Percentiles rank a stretch among this genome's conserved stretches.
These are phyloP conservation scores for Immersiella caudata DNA, from an alignment of 495 filamentous ascomycete genomes.

Conservation along the genomic window DNA sequence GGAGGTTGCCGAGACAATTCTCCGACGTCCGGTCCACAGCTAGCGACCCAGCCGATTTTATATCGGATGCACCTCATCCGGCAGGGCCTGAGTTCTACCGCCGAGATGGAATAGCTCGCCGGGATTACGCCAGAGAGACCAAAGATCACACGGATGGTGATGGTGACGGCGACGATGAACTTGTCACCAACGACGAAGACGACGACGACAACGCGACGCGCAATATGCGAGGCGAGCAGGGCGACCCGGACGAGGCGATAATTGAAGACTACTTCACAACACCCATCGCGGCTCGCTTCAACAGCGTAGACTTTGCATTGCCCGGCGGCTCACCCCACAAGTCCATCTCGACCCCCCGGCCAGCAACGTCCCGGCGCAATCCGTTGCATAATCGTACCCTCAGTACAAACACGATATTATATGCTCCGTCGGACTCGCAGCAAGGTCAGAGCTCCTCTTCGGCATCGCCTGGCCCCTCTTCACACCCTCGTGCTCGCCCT, in stretches of 20 bases:
- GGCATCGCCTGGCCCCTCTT: conserved; percentile 43
- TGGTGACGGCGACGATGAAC: conserved; percentile 85
- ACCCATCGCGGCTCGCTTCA: conserved; percentile 38
- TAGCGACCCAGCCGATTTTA: conserved; percentile 58
- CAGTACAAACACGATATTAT: conserved; percentile 79
- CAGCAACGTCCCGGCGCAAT: conserved; percentile 36
- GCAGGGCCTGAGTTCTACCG: conserved; percentile 31
- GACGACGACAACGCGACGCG: conserved; percentile 53
- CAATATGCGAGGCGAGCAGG: conserved; percentile 21
- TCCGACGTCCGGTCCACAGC: conserved; percentile 56
- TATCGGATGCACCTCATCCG: conserved; percentile 45
- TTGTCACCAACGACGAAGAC: conserved; percentile 74
- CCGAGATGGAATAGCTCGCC: conserved; percentile 28
- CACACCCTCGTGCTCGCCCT: conserved; percentile 35
- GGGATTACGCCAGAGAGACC: conserved; percentile 36
- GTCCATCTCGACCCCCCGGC: conserved; percentile 36
- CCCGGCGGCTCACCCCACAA: conserved; percentile 31
- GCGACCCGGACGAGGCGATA: conserved; percentile 25
- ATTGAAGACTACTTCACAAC: conserved; percentile 56
- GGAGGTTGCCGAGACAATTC: conserved; percentile 41
- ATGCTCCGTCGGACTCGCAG: conserved; percentile 55
- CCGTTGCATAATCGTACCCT: conserved; percentile 62
- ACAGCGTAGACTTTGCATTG: conserved; percentile 25
- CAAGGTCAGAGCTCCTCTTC: conserved; percentile 52
- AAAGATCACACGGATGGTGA: conserved; percentile 71